Evolutionary conservation across 176 grass and related monocot genomes (phyloP), one percentile per base, ranked within the genome.

Genomic region (Aegilops umbellulata): DNA sequence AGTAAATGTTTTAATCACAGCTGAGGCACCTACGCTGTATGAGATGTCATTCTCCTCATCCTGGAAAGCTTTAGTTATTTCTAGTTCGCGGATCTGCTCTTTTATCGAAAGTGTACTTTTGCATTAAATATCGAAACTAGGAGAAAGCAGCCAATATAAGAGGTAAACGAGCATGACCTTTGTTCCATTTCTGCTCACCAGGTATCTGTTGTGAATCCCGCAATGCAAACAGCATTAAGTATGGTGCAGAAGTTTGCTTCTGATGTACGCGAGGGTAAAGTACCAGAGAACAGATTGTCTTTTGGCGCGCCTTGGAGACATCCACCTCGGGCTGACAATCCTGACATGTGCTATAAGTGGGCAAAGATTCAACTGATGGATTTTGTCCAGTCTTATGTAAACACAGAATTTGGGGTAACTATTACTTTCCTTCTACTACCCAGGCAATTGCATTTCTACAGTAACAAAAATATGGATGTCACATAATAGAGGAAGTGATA

Each of bases 341-440:
- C 88, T 88, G 68, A 67, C 74, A 29, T 83, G 30, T 86, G 91
- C 55, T 75, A 80, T 65, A 97, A 94, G 72, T 95, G 94, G 97
- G 97, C 93, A 42, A 98, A 93, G 55, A 91, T 98, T 94, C 97
- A 98, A 77, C 86, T 98, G 16, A 92, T 95, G 86, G 97, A 98
- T 88, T 98, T 98, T 80, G 87, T 95, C 66, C 90, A 98, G 86
- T 95, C 92, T 14, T 98, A 90, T 76, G 77, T 90, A 23, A 95
- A 94, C 64, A 86, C 90, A 19, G 94, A 98, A 78, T 98, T 95
- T 80, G 97, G 97, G 88, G 96, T 98, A 95, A 92, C 65, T 44
- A 70, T 72, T 38, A 67, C 4, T 73, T 83, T 32, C 66, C 51
- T 58, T 85, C 57, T n/a, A 67, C 69, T 69, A 80, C n/a, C 35